Evolutionary conservation across 805 yeast species (phyloP).

Genomic region (Spencermartinsiella europaea): DNA sequence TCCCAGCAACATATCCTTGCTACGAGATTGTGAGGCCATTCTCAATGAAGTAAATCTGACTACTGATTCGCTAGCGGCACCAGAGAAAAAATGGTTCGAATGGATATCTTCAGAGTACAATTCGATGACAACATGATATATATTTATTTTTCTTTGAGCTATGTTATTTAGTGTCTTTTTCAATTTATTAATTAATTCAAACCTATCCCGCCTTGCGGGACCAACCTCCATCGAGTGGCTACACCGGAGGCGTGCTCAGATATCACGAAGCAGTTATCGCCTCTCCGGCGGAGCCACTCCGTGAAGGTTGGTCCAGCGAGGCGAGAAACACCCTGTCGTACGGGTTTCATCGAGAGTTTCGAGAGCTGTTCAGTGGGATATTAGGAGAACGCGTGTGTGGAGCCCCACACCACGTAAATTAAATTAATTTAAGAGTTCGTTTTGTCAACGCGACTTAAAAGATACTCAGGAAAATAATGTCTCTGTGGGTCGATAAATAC

Average conservation of each 20-base stretch:
- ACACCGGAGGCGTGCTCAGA: no score
- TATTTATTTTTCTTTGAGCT: slow-evolving; percentile 1
- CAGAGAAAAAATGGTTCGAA: slow-evolving; percentile 2
- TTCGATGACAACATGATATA: neutral
- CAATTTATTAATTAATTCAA: no score
- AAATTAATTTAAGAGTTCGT: neutral
- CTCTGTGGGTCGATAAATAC: slow-evolving; percentile 95
- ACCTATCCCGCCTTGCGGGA: no score
- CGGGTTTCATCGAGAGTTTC: no score
- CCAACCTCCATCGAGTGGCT: no score
- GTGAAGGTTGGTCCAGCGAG: no score
- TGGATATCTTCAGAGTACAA: neutral
- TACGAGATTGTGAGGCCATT: slow-evolving; percentile 4
- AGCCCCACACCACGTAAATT: neutral
- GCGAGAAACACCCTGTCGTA: no score
- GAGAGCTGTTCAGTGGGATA: no score
- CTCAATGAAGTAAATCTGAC: slow-evolving; percentile 4
- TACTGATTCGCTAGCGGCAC: slow-evolving; percentile 2
- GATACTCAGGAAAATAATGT: slow-evolving; percentile 46
- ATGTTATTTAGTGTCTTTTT: no score
- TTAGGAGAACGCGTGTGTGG: no score
- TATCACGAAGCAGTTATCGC: no score
- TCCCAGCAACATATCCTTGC: neutral
- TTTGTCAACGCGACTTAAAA: neutral
- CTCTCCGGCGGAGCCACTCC: no score